Evolutionary conservation across 257 asterid species (phyloP).

Genomic region (Fraxinus americana): DNA sequence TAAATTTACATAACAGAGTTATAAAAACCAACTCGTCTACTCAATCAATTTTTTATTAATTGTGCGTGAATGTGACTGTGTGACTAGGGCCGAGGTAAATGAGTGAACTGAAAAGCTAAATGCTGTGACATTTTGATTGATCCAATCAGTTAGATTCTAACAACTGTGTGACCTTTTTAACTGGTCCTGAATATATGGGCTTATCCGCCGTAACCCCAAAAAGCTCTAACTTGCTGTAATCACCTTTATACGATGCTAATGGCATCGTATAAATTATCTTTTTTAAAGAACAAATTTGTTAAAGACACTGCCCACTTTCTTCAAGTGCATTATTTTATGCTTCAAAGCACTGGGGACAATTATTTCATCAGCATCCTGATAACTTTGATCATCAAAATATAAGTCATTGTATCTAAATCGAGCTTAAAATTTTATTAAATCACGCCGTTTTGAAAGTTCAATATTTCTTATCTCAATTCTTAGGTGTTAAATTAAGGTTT

Average conservation of each 20-base stretch:
- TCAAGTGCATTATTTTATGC: constrained; percentile 42
- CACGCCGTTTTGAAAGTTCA: no score
- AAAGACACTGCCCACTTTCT: constrained; percentile 41
- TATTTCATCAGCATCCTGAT: constrained; percentile 33
- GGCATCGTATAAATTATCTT: constrained; percentile 33
- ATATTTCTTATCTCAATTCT: no score
- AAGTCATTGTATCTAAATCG: background rate
- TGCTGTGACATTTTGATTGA: background rate
- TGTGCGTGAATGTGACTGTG: background rate
- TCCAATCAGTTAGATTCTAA: background rate
- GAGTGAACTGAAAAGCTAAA: background rate
- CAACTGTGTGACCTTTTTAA: background rate
- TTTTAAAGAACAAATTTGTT: constrained; percentile 32
- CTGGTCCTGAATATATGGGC: constrained; percentile 16
- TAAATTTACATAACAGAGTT: no score
- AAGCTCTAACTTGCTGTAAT: constrained; percentile 19
- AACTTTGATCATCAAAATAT: background rate
- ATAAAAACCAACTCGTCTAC: no score
- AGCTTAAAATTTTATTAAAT: no score
- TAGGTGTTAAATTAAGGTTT: background rate
- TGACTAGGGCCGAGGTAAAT: background rate
- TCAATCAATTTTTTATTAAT: background rate
- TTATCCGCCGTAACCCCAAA: background rate
- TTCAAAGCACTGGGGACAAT: constrained; percentile 47
- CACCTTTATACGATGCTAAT: constrained; percentile 40